These are phyloP conservation scores for Candida albicans DNA, from an alignment of 1,139 yeast genomes.

Conservation along the genomic window DNA sequence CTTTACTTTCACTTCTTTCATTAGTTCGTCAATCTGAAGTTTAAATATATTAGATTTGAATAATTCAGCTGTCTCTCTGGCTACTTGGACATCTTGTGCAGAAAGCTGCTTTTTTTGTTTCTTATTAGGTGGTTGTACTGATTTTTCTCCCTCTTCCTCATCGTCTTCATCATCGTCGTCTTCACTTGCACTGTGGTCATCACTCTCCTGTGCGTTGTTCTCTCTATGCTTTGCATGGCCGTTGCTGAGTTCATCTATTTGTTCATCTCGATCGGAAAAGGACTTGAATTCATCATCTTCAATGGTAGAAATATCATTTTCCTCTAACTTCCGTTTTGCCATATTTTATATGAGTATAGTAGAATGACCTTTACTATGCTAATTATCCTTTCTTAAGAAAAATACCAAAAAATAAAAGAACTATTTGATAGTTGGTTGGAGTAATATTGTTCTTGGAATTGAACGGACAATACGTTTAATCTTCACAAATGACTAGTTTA, in stretches of 20 bases:
- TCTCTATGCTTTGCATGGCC: constrained; percentile 15
- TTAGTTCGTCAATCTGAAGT: constrained; percentile 85
- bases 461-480: too few relatives aligned
- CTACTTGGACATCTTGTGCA: constrained; percentile 86
- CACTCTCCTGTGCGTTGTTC: constrained; percentile 5
- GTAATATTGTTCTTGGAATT: too few relatives aligned
- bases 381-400: not conserved
- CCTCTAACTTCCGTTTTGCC: constrained; percentile 34
- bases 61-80: constrained; percentile 89
- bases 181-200: constrained; percentile 9
- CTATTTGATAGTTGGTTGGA: not conserved
- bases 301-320: constrained; percentile 9
- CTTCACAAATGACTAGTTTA: too few relatives aligned
- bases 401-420: not conserved
- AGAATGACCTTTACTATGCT: not conserved
- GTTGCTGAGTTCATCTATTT: constrained; percentile 9
- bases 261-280: constrained; percentile 10
- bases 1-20: constrained; percentile 74
- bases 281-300: constrained; percentile 15
- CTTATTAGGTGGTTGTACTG: constrained; percentile 28
- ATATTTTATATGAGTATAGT: constrained; percentile 14
- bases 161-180: constrained; percentile 16
- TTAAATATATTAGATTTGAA: constrained; percentile 95
- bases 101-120: constrained; percentile 48
- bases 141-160: constrained; percentile 15